phyloP scores from a whole-genome alignment of 2,329 filamentous ascomycete species.

The Lachnellula cervina region DNA sequence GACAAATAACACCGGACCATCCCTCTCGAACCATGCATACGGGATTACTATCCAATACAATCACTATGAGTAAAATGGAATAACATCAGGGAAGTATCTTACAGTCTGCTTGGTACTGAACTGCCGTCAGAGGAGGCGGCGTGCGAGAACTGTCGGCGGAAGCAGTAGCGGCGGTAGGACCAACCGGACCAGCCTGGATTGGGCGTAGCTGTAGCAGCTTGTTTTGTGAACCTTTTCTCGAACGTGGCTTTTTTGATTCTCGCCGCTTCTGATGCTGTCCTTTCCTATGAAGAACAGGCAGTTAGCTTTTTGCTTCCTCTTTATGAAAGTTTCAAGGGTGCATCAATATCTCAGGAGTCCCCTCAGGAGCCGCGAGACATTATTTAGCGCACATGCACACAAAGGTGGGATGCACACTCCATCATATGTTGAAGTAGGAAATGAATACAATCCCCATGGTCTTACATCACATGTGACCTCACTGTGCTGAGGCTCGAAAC shows the following conservation, averaged over 20 bases:
- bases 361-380: too few relatives aligned
- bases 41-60: conserved; percentile 5
- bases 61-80: background rate
- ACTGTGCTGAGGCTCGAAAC: conserved; percentile 2
- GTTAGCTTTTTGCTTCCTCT: too few relatives aligned
- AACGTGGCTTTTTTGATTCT: background rate
- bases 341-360: too few relatives aligned
- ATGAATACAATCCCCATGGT: too few relatives aligned
- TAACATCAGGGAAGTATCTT: background rate
- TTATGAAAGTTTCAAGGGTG: too few relatives aligned
- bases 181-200: background rate
- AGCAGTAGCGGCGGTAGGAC: background rate
- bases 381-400: too few relatives aligned
- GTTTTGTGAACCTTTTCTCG: conserved; percentile 1
- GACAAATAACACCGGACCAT: conserved; percentile 8
- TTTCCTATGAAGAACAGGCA: background rate
- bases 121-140: background rate
- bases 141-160: background rate
- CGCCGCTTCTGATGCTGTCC: conserved; percentile 8
- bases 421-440: too few relatives aligned
- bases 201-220: conserved; percentile 2
- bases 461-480: conserved; percentile 6
- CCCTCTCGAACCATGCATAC: conserved; percentile 13
- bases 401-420: too few relatives aligned
- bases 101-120: background rate